These are phyloP conservation scores for Boeremia exigua DNA, from an alignment of 2,329 filamentous ascomycete genomes.

Conservation along the genomic window DNA sequence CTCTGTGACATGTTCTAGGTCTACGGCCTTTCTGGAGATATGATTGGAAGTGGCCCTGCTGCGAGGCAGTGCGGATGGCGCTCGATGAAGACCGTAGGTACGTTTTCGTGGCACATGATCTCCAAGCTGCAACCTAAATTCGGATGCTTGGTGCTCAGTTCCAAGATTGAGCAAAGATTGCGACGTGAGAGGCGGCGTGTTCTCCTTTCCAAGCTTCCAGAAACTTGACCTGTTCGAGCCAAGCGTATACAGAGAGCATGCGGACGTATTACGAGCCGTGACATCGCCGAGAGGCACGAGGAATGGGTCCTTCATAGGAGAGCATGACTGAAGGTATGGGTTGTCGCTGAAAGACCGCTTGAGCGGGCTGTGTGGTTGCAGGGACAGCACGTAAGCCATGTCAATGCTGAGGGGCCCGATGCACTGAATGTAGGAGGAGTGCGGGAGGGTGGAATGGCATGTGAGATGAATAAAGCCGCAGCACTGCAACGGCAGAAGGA, in stretches of 20 bases:
- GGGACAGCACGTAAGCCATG: constrained; percentile 51
- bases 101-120: constrained; percentile 32
- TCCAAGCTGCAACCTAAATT: constrained; percentile 4
- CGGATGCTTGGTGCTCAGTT: constrained; percentile 24
- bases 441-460: constrained; percentile 36
- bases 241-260: constrained; percentile 44
- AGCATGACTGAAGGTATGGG: constrained; percentile 44
- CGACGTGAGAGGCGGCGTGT: constrained; percentile 41
- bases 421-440: constrained; percentile 31
- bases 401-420: constrained; percentile 19
- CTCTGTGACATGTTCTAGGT: constrained; percentile 7
- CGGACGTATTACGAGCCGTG: constrained; percentile 42
- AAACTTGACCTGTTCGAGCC: constrained; percentile 29
- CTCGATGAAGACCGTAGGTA: constrained; percentile 25
- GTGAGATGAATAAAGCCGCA: constrained; percentile 48
- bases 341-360: constrained; percentile 52
- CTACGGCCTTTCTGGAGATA: constrained; percentile 17
- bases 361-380: constrained; percentile 48
- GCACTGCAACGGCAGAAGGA: constrained; percentile 38
- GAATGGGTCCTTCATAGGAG: constrained; percentile 37
- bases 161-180: constrained; percentile 44
- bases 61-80: constrained; percentile 23
- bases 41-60: constrained; percentile 18
- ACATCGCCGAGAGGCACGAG: constrained; percentile 35
- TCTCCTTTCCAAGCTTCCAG: constrained; percentile 40